Percentiles rank a stretch among this genome's conserved stretches.
These are phyloP conservation scores for Pelagophyceae sp. DNA, from an alignment of 352 stramenopile species.

Conservation along the genomic window DNA sequence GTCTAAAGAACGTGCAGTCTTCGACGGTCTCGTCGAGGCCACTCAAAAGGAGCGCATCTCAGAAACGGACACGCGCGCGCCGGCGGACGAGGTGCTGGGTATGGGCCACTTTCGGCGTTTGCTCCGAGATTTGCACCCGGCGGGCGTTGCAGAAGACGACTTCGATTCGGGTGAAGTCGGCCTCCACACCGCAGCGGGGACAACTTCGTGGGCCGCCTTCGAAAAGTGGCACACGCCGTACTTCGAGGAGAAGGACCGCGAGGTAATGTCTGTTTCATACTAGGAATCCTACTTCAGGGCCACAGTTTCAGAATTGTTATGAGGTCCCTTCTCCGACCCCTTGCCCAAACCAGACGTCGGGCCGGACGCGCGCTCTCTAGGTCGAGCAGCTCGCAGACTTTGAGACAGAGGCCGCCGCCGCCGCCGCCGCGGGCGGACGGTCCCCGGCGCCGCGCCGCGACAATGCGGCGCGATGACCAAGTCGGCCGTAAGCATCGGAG, in stretches of 20 bases:
- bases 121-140: neutral
- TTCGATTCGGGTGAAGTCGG: constrained; percentile 9
- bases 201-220: neutral
- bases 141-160: constrained; percentile 1
- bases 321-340: too few species aligned
- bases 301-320: too few species aligned
- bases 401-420: too few species aligned
- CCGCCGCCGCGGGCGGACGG: too few species aligned
- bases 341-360: too few species aligned
- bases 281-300: too few species aligned
- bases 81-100: neutral
- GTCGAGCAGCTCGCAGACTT: too few species aligned
- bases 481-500: too few species aligned
- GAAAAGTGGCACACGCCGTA: constrained; percentile 15
- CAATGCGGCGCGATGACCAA: too few species aligned
- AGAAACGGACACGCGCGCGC: neutral
- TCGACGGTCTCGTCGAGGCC: constrained; percentile 10
- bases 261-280: too few species aligned
- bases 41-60: neutral
- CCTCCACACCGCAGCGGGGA: neutral
- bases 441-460: too few species aligned
- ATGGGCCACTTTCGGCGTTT: neutral
- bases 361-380: too few species aligned
- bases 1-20: neutral
- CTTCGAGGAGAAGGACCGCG: constrained; percentile 1